These are phyloP conservation scores for Suillus bovinus DNA, from an alignment of 768 basidiomycete genomes.

Conservation along the genomic window DNA sequence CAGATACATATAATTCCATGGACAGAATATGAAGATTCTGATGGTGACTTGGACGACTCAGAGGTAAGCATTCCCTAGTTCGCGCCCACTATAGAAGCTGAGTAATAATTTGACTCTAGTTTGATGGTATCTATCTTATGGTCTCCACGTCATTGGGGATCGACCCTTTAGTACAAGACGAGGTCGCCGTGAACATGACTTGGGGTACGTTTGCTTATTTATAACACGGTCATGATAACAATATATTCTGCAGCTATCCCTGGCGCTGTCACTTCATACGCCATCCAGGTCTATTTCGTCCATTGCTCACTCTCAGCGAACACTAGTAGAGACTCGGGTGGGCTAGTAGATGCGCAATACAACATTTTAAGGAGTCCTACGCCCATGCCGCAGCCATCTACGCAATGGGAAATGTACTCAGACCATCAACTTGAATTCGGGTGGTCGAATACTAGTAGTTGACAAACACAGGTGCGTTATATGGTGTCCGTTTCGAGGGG, in stretches of 20 bases:
- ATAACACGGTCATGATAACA: background rate
- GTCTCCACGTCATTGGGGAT: background rate
- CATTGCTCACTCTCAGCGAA: background rate
- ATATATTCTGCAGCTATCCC: background rate
- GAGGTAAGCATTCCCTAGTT: too few relatives aligned
- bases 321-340: background rate
- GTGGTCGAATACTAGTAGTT: background rate
- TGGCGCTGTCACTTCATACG: too few relatives aligned
- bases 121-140: background rate
- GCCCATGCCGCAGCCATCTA: background rate
- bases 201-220: background rate
- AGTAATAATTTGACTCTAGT: background rate
- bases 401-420: background rate
- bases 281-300: background rate
- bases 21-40: too few relatives aligned
- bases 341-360: background rate
- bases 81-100: background rate
- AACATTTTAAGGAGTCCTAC: background rate
- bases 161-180: background rate
- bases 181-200: background rate
- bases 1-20: too few relatives aligned
- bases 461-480: background rate
- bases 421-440: too few relatives aligned
- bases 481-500: background rate
- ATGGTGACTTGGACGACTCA: too few relatives aligned